Evolutionary conservation across 2,329 filamentous ascomycete genomes (phyloP).

Genomic region (Claviceps lovelessii): DNA sequence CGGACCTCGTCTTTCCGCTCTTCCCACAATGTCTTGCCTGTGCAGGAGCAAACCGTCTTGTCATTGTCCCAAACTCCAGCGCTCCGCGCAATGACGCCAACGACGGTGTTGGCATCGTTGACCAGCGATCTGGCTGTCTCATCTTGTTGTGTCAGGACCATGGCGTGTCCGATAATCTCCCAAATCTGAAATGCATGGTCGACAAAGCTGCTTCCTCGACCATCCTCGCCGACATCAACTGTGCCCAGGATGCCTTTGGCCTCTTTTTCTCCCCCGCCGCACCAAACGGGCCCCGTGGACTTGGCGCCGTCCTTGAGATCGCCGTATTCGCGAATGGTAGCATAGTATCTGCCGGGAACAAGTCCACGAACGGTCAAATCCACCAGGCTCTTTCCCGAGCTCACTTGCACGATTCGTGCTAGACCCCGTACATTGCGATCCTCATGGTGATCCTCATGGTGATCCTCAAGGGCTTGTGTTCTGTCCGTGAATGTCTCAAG

Average conservation of each 20-base stretch:
- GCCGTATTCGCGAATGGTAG: constrained; percentile 72
- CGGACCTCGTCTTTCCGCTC: constrained; percentile 79
- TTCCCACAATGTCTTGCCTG: constrained; percentile 96
- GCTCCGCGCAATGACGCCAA: constrained; percentile 87
- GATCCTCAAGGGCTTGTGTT: constrained; percentile 28
- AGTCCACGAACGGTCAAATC: constrained; percentile 80
- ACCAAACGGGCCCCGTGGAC: constrained; percentile 74
- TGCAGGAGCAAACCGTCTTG: constrained; percentile 95
- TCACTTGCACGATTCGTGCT: constrained; percentile 86
- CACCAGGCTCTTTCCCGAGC: constrained; percentile 61
- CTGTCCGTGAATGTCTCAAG: constrained; percentile 67
- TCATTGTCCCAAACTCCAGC: constrained; percentile 99
- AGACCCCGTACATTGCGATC: constrained; percentile 61
- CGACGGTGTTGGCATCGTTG: constrained; percentile 73
- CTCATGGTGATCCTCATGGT: constrained; percentile 24
- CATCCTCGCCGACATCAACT: constrained; percentile 60
- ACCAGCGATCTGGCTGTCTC: constrained; percentile 38
- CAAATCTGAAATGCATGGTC: constrained; percentile 76
- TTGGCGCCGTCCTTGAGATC: constrained; percentile 73
- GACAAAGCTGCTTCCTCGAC: constrained; percentile 65
- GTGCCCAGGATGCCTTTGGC: constrained; percentile 49
- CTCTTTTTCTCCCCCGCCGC: constrained; percentile 38
- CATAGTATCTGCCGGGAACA: constrained; percentile 64
- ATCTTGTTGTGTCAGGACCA: constrained; percentile 62
- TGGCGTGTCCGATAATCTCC: constrained; percentile 89